phyloP scores from a whole-genome alignment of 2,329 filamentous ascomycete genomes.

The Aspergillus sclerotialis region DNA sequence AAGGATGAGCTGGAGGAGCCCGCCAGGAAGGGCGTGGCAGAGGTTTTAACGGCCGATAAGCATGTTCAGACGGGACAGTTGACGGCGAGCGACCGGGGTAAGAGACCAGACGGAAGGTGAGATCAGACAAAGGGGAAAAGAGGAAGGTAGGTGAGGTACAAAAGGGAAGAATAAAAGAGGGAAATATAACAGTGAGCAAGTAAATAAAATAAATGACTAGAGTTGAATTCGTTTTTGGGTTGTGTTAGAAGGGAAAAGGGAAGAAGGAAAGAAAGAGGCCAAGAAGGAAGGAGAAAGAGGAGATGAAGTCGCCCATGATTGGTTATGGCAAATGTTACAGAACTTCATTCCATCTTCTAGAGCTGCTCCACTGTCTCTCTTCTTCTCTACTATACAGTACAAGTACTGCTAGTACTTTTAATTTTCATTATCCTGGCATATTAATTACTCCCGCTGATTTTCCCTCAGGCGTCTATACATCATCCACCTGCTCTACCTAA shows the following conservation, averaged over 20 bases:
- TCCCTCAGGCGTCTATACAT: not conserved
- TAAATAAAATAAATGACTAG: slow-evolving; percentile 4
- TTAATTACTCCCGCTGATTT: not conserved
- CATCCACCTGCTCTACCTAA: no score
- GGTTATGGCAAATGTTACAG: not conserved
- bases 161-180: slow-evolving; percentile 4
- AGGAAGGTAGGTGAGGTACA: slow-evolving; percentile 2
- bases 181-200: slow-evolving; percentile 5
- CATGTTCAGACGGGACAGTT: slow-evolving; percentile 14
- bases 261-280: slow-evolving; percentile 2
- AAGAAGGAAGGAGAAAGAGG: slow-evolving; percentile 2
- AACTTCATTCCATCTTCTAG: no score
- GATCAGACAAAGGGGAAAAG: slow-evolving; percentile 11
- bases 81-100: slow-evolving; percentile 4
- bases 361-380: not conserved
- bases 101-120: slow-evolving; percentile 3
- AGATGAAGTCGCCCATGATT: not conserved
- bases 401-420: no score
- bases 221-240: no score
- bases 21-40: slow-evolving; percentile 18
- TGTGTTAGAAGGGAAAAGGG: slow-evolving; percentile 1
- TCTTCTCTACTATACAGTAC: not conserved
- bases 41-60: slow-evolving; percentile 16
- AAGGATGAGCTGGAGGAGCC: slow-evolving; percentile 11
- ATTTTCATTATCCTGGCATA: not conserved